Percentiles rank a stretch among this genome's conserved stretches.
Evolutionary conservation across 2,329 filamentous ascomycete genomes (phyloP).

Genomic region (Apiospora marii): DNA sequence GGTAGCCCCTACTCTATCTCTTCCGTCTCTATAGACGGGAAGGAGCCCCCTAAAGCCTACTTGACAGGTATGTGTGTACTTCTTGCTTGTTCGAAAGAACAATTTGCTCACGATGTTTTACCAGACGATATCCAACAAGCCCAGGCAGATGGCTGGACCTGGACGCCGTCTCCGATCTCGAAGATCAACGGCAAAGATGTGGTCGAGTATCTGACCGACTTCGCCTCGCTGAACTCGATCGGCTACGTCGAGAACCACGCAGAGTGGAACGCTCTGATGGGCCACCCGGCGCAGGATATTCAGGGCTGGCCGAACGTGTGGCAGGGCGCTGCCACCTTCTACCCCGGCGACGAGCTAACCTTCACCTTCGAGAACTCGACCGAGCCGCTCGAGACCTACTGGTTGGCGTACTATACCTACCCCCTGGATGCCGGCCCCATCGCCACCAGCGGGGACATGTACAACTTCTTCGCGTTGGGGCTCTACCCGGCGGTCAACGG

Average conservation of each 20-base stretch:
- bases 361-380: conserved; percentile 41
- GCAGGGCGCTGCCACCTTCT: conserved; percentile 43
- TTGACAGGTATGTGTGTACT: no score
- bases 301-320: conserved; percentile 41
- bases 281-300: conserved; percentile 37
- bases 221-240: conserved; percentile 43
- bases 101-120: conserved; percentile 3
- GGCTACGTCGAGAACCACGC: conserved; percentile 49
- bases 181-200: conserved; percentile 43
- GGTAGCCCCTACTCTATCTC: conserved; percentile 40
- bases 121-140: conserved; percentile 32
- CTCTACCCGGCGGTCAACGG: conserved; percentile 31
- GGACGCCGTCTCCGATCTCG: conserved; percentile 35
- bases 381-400: conserved; percentile 26
- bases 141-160: conserved; percentile 25
- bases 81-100: no score
- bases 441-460: conserved; percentile 51
- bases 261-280: conserved; percentile 50
- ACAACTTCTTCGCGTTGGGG: conserved; percentile 51
- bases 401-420: conserved; percentile 31
- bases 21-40: conserved; percentile 43
- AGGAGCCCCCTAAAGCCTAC: conserved; percentile 45
- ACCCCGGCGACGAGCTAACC: conserved; percentile 43
- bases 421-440: conserved; percentile 39
- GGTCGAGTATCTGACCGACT: conserved; percentile 38